Evolutionary conservation across 164 flowering plant genomes (phyloP).

Genomic region (Warburgia ugandensis): DNA sequence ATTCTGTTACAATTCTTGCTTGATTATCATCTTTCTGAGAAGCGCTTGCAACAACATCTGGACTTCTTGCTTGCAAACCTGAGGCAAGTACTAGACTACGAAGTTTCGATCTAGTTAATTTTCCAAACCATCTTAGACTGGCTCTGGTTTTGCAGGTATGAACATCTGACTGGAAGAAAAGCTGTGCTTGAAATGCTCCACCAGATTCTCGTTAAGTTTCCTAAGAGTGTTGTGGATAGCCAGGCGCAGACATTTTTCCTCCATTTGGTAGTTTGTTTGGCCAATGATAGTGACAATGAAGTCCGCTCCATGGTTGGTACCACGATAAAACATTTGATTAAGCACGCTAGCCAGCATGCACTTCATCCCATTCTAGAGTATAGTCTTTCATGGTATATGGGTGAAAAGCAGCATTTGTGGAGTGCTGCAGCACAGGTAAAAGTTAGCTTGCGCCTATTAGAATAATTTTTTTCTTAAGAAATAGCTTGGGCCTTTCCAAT

Average conservation of each 20-base stretch:
- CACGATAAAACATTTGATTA: constrained; percentile 56
- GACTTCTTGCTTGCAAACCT: constrained; percentile 60
- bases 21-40: constrained; percentile 54
- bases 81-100: constrained; percentile 31
- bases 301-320: constrained; percentile 63
- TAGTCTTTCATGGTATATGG: constrained; percentile 61
- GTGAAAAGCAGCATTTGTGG: constrained; percentile 42
- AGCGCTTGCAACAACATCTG: constrained; percentile 75
- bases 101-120: not conserved
- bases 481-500: not conserved
- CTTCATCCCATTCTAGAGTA: constrained; percentile 41
- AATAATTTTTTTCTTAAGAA: not conserved
- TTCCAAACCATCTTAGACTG: constrained; percentile 7
- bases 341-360: constrained; percentile 38
- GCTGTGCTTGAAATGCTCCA: constrained; percentile 93
- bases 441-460: too few species aligned
- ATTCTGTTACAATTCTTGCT: constrained; percentile 76
- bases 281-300: constrained; percentile 60
- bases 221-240: constrained; percentile 36
- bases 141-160: constrained; percentile 52
- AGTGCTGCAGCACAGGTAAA: constrained; percentile 89
- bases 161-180: constrained; percentile 77
- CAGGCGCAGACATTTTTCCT: constrained; percentile 48
- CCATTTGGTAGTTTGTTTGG: constrained; percentile 56
- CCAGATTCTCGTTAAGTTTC: constrained; percentile 59